A percentile compares a stretch with the other conserved stretches of the same genome.
Evolutionary conservation across 2,329 filamentous ascomycete genomes (phyloP).

Genomic region (Chaetomium olivaceum): DNA sequence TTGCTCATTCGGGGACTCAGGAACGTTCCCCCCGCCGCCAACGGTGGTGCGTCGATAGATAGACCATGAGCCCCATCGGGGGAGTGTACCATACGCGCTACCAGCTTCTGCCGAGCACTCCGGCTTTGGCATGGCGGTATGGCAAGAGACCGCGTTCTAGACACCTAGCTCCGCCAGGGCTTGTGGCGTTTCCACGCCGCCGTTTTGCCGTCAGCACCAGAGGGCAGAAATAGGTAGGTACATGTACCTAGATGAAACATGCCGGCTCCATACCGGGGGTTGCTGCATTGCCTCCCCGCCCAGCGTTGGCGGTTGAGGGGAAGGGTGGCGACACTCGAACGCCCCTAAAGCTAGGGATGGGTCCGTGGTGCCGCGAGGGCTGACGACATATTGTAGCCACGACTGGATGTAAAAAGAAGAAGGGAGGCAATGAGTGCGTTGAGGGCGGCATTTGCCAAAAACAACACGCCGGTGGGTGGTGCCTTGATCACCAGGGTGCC

Average conservation of each 20-base stretch:
- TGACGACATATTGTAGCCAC: background rate
- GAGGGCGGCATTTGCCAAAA: background rate
- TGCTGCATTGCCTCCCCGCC: too few species aligned
- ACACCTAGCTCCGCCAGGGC: background rate
- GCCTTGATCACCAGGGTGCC: background rate
- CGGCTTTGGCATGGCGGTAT: background rate
- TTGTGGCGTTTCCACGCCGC: background rate
- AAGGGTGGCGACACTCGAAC: background rate
- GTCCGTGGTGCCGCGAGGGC: background rate
- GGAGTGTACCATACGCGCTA: background rate
- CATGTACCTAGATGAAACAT: background rate
- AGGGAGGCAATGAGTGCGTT: background rate
- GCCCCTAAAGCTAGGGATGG: background rate
- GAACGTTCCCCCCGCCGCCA: too few species aligned
- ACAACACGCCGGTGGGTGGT: background rate
- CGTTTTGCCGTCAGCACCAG: background rate
- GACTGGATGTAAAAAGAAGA: too few species aligned
- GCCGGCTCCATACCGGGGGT: too few species aligned
- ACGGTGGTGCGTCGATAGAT: background rate
- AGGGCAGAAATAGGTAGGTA: background rate
- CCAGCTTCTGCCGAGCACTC: background rate
- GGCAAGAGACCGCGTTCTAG: background rate
- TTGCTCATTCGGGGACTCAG: background rate
- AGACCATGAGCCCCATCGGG: too few species aligned
- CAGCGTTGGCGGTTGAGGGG: too few species aligned